phyloP scores from a whole-genome alignment of 2,329 filamentous ascomycete genomes.

The Botryotinia calthae region DNA sequence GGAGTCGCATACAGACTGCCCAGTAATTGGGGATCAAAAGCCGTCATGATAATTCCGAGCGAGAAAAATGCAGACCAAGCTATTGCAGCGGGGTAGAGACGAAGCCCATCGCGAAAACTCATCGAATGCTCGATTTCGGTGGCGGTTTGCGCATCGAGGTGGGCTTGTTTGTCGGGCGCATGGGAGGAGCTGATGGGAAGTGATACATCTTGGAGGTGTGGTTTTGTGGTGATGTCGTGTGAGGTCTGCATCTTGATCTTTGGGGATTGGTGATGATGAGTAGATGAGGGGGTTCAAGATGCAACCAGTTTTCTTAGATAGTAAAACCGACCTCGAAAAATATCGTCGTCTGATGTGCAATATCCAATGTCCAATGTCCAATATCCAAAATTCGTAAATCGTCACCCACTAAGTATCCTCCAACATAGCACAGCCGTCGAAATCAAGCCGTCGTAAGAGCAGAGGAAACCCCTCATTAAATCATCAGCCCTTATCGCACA shows the following conservation, averaged over 20 bases:
- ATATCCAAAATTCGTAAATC: not conserved
- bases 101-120: constrained; percentile 27
- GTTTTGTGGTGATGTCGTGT: not conserved
- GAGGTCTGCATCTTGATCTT: not conserved
- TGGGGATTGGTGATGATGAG: not conserved
- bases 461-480: not conserved
- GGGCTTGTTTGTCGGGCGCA: not conserved
- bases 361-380: not conserved
- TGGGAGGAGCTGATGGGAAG: not conserved
- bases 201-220: not conserved
- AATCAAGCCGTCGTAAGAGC: not conserved
- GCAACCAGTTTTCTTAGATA: not conserved
- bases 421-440: not conserved
- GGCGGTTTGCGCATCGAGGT: constrained; percentile 14
- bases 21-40: constrained; percentile 31
- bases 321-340: not conserved
- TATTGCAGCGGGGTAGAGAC: constrained; percentile 28
- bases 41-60: constrained; percentile 33
- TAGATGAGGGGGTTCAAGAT: not conserved
- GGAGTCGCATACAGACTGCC: constrained; percentile 32
- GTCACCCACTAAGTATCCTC: not conserved
- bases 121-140: constrained; percentile 30
- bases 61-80: constrained; percentile 34
- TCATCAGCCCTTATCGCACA: not conserved
- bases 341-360: not conserved